Evolutionary conservation across 1,284 basidiomycete genomes (phyloP), one percentile per base, ranked within the genome.

Genomic region (Moniliophthora roreri): DNA sequence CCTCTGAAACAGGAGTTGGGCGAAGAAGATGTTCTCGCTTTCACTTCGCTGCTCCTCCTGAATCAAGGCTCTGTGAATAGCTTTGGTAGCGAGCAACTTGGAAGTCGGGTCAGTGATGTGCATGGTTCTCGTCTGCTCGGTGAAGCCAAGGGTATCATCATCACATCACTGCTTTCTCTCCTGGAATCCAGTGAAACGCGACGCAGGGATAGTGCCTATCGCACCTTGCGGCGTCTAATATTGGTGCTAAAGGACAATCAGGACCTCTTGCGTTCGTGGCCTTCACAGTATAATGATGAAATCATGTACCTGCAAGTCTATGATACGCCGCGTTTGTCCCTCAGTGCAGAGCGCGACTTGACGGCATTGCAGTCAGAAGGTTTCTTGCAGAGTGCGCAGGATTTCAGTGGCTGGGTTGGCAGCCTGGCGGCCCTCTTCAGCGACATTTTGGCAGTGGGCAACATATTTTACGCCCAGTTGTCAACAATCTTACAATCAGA

Each of bases 391-490:
- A 59, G 70, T 8, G 66, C 78, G 1, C 58, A 55, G 2, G 73
- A 84, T 42, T 90, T 85, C 62, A 50, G 74, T 15, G 52, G 50
- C 13, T 98, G 95, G 95, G 78, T 93, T 10, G 71, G 77, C 8
- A 68, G 74, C 8, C 61, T 95, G 6, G 78, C 89, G 0, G 73
- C 73, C 0, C 66, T 89, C 2, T 69, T 97, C 18, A 81, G 81
- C 58, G 79, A 87, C 15, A 66, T 81, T 9, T 72, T 93, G 1
- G 76, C 81, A 1, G 60, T 61, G 1, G 64, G 70, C 2, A 82
- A 89, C 55, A 61, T 70, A 0, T 89, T 95, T 67, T 97, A 86
- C 62, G 78, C 78, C 10, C 85, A 91, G 49, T 69, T 96, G 0
- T 67, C 72, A 1, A 69, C 78, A 3, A 77, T 94, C 34, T 69